Base-by-base conservation (phyloP, 75 land plant species). In the Pinus albicaulis region DNA sequence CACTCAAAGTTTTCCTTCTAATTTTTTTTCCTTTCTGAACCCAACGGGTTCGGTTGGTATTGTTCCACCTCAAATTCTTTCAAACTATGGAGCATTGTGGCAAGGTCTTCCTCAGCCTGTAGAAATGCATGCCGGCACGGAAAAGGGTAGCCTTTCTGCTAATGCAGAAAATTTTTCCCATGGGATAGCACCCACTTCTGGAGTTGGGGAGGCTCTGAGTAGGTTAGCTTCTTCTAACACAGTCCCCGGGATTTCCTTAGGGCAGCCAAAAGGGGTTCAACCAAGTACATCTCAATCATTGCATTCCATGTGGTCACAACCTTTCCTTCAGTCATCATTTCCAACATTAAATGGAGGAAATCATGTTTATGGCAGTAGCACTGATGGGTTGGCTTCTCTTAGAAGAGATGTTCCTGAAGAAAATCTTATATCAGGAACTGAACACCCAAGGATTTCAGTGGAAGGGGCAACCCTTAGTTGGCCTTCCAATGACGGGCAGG, bases 191-290 rank as follows among this genome's bases (percentile, higher is more conserved):
- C 71, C 71, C 4, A 7, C 74, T 20, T 19, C 53, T 72, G 57
- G 31, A 55, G 57, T 72, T 72, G 74, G 74, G 36, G 74, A 72
- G 56, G 57, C 74, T 72, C 26, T 72, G 25, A 72, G 34, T 55
- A 72, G 57, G 74, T 25, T 72, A 26, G 74, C 74, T 72, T 53
- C 57, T 72, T 25, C 57, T 72, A 53, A 55, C 22, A 72, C 55
- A 55, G n/a, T 19, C 25, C 15, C 74, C 14, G 57, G 74, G 53
- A 55, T 72, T 44, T 72, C 74, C 36, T 41, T 72, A 55, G 56
- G 41, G 41, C 74, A 52, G 28, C 17, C 74, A 55, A 72, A 72
- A 53, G 57, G 56, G 57, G 53, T 34, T 55, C 74, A 72, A 12
- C 34, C 74, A 16, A 72, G 57, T 55, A 12, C 56, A 55, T 72